Evolutionary conservation across 768 basidiomycete species (phyloP).

Genomic region (Peribolospora baueri): DNA sequence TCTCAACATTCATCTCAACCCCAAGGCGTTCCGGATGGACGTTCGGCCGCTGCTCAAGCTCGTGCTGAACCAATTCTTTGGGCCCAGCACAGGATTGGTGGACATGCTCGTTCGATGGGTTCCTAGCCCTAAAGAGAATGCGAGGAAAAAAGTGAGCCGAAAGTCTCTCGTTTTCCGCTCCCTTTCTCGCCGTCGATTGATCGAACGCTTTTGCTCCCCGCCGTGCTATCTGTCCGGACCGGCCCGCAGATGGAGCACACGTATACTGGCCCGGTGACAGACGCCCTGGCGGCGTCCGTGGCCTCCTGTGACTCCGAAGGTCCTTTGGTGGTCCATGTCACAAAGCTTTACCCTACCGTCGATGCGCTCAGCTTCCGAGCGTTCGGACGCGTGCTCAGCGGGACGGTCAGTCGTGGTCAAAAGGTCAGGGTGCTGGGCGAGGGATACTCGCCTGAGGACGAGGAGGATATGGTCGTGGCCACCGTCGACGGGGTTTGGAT

Average conservation of each 20-base stretch:
- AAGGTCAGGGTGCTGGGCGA: constrained; percentile 90
- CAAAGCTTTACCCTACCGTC: constrained; percentile 86
- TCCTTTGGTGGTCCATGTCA: constrained; percentile 73
- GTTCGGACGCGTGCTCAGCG: constrained; percentile 80
- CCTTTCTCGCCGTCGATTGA: not conserved
- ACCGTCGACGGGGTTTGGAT: constrained; percentile 74
- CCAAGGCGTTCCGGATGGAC: constrained; percentile 95
- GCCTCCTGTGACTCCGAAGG: constrained; percentile 56
- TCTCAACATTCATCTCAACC: constrained; percentile 65
- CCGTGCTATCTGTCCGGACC: not conserved
- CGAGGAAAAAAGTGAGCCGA: constrained; percentile 19
- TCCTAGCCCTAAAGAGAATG: constrained; percentile 32
- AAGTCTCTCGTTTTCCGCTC: not conserved
- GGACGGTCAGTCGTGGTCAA: constrained; percentile 60
- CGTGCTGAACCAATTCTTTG: constrained; percentile 87
- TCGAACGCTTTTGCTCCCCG: not conserved
- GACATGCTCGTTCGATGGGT: constrained; percentile 80
- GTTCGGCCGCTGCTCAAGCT: constrained; percentile 81
- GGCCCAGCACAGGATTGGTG: constrained; percentile 61
- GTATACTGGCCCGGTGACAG: constrained; percentile 68
- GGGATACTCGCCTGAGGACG: constrained; percentile 93
- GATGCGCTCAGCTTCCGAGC: constrained; percentile 93
- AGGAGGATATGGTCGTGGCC: constrained; percentile 84
- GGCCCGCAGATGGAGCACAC: constrained; percentile 42
- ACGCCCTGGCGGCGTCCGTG: constrained; percentile 55